Percentiles rank a stretch among this genome's conserved stretches.
phyloP scores from a whole-genome alignment of 441 rosid species.

The Populus hybrid region DNA sequence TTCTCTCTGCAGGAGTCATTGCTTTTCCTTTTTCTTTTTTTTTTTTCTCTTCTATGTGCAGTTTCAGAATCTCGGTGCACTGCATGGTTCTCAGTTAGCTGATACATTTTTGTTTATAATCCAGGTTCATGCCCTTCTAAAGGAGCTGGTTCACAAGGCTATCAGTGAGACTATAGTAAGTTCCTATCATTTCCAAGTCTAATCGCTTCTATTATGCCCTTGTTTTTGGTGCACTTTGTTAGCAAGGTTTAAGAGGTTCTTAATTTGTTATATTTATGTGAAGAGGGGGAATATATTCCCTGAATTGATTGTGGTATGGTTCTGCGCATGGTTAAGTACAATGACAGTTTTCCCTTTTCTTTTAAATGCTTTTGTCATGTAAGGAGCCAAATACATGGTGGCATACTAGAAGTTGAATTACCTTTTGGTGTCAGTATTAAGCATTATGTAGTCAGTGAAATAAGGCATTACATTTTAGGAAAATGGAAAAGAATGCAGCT shows the following conservation, averaged over 20 bases:
- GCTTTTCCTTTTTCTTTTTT: too few species aligned
- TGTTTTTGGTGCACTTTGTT: background rate
- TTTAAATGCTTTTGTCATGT: background rate
- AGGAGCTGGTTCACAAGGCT: conserved; percentile 94
- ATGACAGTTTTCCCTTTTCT: background rate
- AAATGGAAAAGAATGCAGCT: background rate
- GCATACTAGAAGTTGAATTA: background rate
- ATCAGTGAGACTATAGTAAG: conserved; percentile 79
- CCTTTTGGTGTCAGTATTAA: background rate
- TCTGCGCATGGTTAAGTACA: background rate
- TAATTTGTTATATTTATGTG: background rate
- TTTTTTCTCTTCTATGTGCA: background rate
- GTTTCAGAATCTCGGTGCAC: background rate
- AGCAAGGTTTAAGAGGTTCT: background rate
- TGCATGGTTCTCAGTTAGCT: background rate
- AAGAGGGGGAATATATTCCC: background rate
- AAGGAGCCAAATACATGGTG: background rate
- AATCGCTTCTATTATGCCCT: background rate
- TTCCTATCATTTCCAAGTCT: conserved; percentile 15
- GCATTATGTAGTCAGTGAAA: too few species aligned
- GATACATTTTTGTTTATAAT: background rate
- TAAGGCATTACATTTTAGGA: background rate
- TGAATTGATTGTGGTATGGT: background rate
- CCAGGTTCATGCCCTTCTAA: conserved; percentile 85
- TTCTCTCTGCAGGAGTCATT: background rate